Evolutionary conservation across 805 yeast genomes (phyloP).

Genomic region (Teunomyces cretensis): DNA sequence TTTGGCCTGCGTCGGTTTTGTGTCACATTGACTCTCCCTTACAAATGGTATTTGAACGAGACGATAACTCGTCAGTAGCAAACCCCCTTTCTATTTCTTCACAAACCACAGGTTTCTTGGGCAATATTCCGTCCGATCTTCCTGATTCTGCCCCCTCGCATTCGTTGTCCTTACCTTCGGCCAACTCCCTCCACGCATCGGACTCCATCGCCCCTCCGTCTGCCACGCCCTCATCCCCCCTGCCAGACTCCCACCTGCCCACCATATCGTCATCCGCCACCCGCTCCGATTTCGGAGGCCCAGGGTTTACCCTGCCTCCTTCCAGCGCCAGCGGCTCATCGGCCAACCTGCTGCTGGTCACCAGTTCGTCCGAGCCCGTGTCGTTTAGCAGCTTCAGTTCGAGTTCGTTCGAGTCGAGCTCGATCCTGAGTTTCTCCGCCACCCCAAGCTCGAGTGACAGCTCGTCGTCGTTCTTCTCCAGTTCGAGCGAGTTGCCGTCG

Average conservation of each 20-base stretch:
- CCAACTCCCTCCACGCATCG: constrained; percentile 1
- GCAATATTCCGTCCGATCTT: not conserved
- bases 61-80: not conserved
- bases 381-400: not conserved
- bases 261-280: constrained; percentile 7
- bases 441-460: too few relatives aligned
- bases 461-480: too few relatives aligned
- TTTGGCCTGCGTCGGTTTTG: not conserved
- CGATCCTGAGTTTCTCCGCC: not conserved
- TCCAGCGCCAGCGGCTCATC: not conserved
- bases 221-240: too few relatives aligned
- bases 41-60: not conserved
- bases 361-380: not conserved
- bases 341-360: not conserved
- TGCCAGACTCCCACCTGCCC: not conserved
- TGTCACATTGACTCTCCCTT: not conserved
- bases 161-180: not conserved
- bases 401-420: not conserved
- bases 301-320: not conserved
- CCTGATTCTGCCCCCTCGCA: not conserved
- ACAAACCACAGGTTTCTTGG: not conserved
- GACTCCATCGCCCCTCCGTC: not conserved
- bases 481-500: too few relatives aligned
- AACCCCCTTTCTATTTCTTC: not conserved
- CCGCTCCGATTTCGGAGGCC: not conserved